These are phyloP conservation scores for Trametes versicolor DNA, from an alignment of 1,284 basidiomycete genomes.

Conservation along the genomic window DNA sequence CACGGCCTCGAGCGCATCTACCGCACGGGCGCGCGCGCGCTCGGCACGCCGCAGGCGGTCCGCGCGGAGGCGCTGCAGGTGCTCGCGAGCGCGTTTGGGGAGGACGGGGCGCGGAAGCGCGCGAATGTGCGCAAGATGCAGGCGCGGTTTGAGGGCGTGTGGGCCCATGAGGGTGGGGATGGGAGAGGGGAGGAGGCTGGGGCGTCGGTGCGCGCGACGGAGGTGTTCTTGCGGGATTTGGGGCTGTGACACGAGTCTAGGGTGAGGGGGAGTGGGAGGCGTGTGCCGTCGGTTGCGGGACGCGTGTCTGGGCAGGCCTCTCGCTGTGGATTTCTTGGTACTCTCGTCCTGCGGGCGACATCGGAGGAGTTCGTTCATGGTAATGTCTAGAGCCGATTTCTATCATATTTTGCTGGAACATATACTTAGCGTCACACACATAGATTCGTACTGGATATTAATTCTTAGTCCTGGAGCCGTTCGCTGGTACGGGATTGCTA, in stretches of 20 bases:
- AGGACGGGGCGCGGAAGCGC: slow-evolving; percentile 32
- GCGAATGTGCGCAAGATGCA: slow-evolving; percentile 23
- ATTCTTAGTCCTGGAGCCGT: too few relatives aligned
- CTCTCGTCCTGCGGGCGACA: too few relatives aligned
- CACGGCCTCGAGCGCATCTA: slow-evolving; percentile 34
- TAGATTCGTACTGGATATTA: background rate
- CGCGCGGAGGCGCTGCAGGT: slow-evolving; percentile 25
- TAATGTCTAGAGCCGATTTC: background rate
- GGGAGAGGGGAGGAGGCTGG: background rate
- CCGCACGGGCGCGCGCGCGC: slow-evolving; percentile 25
- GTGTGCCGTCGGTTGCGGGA: too few relatives aligned
- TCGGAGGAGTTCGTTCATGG: background rate
- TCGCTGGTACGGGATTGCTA: too few relatives aligned
- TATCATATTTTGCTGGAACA: background rate
- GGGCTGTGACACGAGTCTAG: background rate
- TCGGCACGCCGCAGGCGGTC: slow-evolving; percentile 26
- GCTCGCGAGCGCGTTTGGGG: slow-evolving; percentile 28
- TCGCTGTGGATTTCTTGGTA: too few relatives aligned
- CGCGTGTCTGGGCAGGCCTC: too few relatives aligned
- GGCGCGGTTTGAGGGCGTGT: slow-evolving; percentile 19
- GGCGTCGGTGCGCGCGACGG: slow-evolving; percentile 11
- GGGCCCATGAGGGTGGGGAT: slow-evolving; percentile 10
- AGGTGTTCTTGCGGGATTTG: slow-evolving; percentile 11
- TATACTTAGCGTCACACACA: background rate
- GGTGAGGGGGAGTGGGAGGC: too few relatives aligned